phyloP scores from a whole-genome alignment of 1,284 basidiomycete genomes.

The Malassezia equina region DNA sequence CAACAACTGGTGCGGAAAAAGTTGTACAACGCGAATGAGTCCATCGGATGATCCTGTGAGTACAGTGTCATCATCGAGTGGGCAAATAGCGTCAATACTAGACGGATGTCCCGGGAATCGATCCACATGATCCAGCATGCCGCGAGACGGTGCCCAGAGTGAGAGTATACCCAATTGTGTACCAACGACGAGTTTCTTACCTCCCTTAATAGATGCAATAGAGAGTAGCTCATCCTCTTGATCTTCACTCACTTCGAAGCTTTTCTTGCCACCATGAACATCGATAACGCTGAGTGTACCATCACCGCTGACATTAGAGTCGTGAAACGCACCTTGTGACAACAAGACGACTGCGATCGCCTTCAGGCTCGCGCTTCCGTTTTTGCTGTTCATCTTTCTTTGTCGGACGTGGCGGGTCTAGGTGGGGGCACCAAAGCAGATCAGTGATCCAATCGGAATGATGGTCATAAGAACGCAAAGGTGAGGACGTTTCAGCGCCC shows the following conservation, averaged over 20 bases:
- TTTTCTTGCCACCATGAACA: constrained; percentile 48
- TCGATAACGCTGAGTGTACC: constrained; percentile 84
- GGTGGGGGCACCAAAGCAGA: constrained; percentile 59
- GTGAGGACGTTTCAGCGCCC: constrained; percentile 4
- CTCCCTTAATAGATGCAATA: constrained; percentile 68
- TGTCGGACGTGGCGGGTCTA: constrained; percentile 20
- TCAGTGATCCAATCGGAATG: constrained; percentile 94
- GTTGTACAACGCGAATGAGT: constrained; percentile 73
- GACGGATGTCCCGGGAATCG: constrained; percentile 73
- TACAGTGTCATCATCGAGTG: constrained; percentile 59
- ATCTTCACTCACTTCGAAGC: constrained; percentile 71
- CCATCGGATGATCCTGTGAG: constrained; percentile 90
- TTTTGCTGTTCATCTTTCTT: constrained; percentile 16
- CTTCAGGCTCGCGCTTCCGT: constrained; percentile 15
- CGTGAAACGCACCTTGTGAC: constrained; percentile 19
- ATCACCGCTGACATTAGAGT: constrained; percentile 60
- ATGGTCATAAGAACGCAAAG: constrained; percentile 63
- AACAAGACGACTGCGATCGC: constrained; percentile 26
- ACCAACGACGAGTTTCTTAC: constrained; percentile 72
- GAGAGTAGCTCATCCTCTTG: constrained; percentile 90
- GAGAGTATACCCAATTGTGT: constrained; percentile 83
- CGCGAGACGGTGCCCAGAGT: constrained; percentile 73
- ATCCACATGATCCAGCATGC: constrained; percentile 86
- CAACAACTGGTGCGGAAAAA: constrained; percentile 77
- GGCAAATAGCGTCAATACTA: constrained; percentile 57